Conservation (phyloP, 1,139 yeast species). For the Wickerhamomyces sp. region DNA sequence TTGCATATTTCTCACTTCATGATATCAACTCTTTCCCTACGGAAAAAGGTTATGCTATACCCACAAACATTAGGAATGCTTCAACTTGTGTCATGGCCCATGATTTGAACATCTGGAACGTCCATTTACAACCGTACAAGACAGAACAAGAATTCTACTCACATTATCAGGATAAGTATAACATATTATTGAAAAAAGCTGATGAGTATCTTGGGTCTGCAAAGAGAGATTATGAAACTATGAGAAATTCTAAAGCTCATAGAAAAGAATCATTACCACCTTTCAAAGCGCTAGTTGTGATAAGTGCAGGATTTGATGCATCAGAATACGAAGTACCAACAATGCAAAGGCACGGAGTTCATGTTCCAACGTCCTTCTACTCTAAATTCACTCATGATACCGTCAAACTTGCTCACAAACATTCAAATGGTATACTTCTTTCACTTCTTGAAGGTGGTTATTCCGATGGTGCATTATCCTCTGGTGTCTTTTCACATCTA, state of each 20-base stretch:
- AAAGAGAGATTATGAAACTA: constrained; percentile 39
- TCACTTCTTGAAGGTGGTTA: constrained; percentile 86
- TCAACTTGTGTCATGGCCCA: constrained; percentile 80
- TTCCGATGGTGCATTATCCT: constrained; percentile 75
- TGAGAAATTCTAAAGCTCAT: constrained; percentile 31
- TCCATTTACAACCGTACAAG: constrained; percentile 66
- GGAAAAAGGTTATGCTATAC: constrained; percentile 71
- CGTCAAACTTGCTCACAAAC: constrained; percentile 56
- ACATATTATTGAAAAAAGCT: constrained; percentile 60
- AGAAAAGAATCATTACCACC: constrained; percentile 34
- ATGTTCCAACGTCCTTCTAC: constrained; percentile 80
- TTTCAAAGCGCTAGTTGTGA: constrained; percentile 64
- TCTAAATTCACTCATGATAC: constrained; percentile 71
- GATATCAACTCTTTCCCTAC: constrained; percentile 87
- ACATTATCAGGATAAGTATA: constrained; percentile 59
- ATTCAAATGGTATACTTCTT: constrained; percentile 56
- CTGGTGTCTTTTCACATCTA: constrained; percentile 77
- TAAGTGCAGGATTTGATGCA: constrained; percentile 89
- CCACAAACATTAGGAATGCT: constrained; percentile 68
- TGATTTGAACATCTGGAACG: constrained; percentile 78
- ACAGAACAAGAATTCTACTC: constrained; percentile 59
- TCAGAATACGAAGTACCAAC: constrained; percentile 76
- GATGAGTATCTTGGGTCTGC: constrained; percentile 56
- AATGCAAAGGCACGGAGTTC: constrained; percentile 84
- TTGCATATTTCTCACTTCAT: constrained; percentile 81